Base-by-base conservation (phyloP, 805 yeast genomes). In the Metschnikowia bowlesiae region DNA sequence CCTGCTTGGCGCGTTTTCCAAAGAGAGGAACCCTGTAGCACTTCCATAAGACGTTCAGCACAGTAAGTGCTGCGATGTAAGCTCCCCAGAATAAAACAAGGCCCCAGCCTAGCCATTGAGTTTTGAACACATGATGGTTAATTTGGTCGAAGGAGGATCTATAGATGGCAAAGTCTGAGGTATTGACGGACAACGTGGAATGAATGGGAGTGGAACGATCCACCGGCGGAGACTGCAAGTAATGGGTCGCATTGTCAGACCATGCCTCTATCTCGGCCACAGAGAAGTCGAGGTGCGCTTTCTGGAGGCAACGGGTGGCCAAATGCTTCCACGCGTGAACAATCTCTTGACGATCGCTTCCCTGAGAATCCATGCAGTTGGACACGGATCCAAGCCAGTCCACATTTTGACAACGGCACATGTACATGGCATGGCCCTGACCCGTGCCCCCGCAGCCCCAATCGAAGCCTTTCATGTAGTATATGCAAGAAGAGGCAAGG, bases 391-490 rank as follows among this genome's bases (percentile, higher is more conserved):
- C 60, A 5, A 57, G 47, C 60, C 60, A 57, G 46, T 57, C 60
- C 18, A 57, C 50, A 13, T 49, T 57, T 33, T 35, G 46, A 48
- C 60, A 57, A n/a, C 59, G 51, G 44, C 60, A 57, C 53, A 43
- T 48, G 47, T 57, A 57, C 55, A 57, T 50, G 16, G 48, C 49
- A 30, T 48, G 50, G 46, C 60, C 59, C 46, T 57, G 60, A 39
- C 60, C 60, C 9, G 60, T 46, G 37, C 60, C 60, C 3, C 59
- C 60, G 39, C 60, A 57, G 30, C 60, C 60, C 60, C 60, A 57
- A 41, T 57, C 47, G 40, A 55, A 57, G 47, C 46, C 45, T 43
- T 53, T 55, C 56, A 55, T 51, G 50, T 55, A 55, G 46, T 57
- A 57, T 18, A 57, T 47, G 38, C 60, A 57, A 14, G 60, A 53